These are phyloP conservation scores for Carex parvula DNA, from an alignment of 176 grass and related monocot genomes.

Conservation along the genomic window DNA sequence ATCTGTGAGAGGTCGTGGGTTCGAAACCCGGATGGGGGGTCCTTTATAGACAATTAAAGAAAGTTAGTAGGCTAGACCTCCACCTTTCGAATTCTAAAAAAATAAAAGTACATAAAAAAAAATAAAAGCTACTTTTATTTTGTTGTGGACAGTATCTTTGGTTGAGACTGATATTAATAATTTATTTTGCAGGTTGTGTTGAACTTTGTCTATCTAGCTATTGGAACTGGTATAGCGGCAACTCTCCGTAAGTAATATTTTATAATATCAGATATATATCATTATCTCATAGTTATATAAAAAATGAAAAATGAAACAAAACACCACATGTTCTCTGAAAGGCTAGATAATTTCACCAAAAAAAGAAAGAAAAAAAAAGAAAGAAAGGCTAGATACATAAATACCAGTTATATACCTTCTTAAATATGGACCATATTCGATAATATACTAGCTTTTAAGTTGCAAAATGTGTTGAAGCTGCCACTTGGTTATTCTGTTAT, in stretches of 20 bases:
- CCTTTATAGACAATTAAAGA: too few species aligned
- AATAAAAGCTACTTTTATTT: not conserved
- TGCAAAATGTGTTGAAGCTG: not conserved
- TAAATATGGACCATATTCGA: not conserved
- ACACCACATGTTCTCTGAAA: not conserved
- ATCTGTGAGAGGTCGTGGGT: too few species aligned
- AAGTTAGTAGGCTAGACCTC: too few species aligned
- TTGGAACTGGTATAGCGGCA: conserved; percentile 45
- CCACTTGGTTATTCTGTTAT: not conserved
- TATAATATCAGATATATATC: not conserved
- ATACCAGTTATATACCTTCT: not conserved
- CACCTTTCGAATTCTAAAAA: too few species aligned
- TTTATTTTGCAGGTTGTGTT: conserved; percentile 39
- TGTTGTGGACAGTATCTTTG: not conserved
- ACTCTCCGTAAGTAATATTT: conserved; percentile 40
- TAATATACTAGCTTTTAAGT: not conserved
- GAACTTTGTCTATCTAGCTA: conserved; percentile 58
- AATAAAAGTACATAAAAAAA: not conserved
- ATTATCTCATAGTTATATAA: not conserved
- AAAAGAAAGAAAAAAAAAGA: not conserved
- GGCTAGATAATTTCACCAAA: not conserved
- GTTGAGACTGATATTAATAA: not conserved
- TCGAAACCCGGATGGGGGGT: too few species aligned
- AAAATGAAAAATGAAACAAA: not conserved
- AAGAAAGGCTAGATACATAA: not conserved